These are phyloP conservation scores for Dendrostoma leiphaemia DNA, from an alignment of 2,329 filamentous ascomycete genomes.

Conservation along the genomic window DNA sequence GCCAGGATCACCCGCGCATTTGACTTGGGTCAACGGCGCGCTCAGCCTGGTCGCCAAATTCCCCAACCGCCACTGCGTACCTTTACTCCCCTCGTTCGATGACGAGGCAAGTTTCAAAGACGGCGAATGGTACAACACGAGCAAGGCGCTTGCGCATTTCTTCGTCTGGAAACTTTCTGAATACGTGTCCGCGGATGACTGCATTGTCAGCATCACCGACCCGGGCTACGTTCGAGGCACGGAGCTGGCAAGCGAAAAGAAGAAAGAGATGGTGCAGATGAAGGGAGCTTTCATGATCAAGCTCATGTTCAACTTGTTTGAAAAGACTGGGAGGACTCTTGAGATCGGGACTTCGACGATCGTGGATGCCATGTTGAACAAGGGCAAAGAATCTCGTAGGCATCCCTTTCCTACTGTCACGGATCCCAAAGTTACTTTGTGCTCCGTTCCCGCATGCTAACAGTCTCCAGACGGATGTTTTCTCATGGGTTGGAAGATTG, in stretches of 20 bases:
- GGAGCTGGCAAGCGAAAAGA: constrained; percentile 17
- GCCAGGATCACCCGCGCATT: background rate
- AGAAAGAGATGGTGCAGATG: background rate
- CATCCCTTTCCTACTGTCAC: no score
- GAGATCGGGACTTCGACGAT: background rate
- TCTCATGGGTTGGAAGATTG: constrained; percentile 4
- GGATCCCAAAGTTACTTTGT: no score
- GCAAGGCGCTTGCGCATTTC: constrained; percentile 33
- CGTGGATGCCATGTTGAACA: constrained; percentile 4
- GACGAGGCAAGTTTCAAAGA: background rate
- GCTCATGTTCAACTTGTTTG: background rate
- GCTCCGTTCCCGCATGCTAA: no score
- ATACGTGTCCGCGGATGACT: constrained; percentile 36
- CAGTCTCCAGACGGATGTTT: no score
- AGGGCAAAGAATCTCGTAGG: constrained; percentile 5
- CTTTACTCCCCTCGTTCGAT: background rate
- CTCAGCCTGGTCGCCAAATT: constrained; percentile 14
- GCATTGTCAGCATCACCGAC: constrained; percentile 45
- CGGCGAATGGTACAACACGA: background rate
- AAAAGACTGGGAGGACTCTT: background rate
- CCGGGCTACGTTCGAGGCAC: constrained; percentile 45
- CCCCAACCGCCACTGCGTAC: constrained; percentile 11
- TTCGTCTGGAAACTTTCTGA: constrained; percentile 36
- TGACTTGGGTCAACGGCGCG: background rate
- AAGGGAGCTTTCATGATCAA: background rate